Percentiles rank a stretch among this genome's conserved stretches.
Conservation (phyloP, 2,329 filamentous ascomycete genomes). For the Fusarium incarnatum region DNA sequence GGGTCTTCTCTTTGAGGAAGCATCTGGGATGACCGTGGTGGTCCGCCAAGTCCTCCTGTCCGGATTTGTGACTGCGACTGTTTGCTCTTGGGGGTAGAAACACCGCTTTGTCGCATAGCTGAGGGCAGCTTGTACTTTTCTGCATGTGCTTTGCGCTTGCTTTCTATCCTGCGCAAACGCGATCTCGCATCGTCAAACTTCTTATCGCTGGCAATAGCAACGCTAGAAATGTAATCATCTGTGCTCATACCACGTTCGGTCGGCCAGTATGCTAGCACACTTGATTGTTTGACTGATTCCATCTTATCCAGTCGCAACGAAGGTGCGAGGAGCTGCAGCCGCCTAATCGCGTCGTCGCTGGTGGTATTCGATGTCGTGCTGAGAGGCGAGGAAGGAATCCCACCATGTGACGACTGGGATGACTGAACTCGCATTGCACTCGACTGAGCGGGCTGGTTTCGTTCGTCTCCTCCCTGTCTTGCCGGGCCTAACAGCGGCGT, state of each 20-base stretch:
- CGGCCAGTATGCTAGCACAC: slow-evolving; percentile 55
- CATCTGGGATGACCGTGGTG: slow-evolving; percentile 25
- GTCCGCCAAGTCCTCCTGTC: neutral
- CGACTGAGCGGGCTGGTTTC: slow-evolving; percentile 22
- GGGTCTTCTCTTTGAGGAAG: slow-evolving; percentile 25
- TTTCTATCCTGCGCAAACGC: slow-evolving; percentile 50
- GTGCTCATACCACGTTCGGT: slow-evolving; percentile 51
- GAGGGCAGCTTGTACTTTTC: slow-evolving; percentile 51
- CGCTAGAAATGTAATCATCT: slow-evolving; percentile 54
- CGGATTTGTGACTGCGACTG: neutral
- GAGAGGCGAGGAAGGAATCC: slow-evolving; percentile 42
- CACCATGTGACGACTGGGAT: slow-evolving; percentile 40
- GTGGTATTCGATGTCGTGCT: slow-evolving; percentile 17
- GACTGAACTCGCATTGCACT: slow-evolving; percentile 39
- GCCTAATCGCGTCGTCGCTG: slow-evolving; percentile 49
- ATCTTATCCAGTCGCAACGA: slow-evolving; percentile 45
- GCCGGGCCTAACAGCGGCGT: slow-evolving; percentile 46
- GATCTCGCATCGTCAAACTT: slow-evolving; percentile 52
- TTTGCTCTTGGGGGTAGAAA: slow-evolving; percentile 26
- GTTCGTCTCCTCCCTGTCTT: slow-evolving; percentile 13
- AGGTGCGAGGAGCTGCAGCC: slow-evolving; percentile 52
- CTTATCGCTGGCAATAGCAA: slow-evolving; percentile 52
- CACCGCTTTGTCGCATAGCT: slow-evolving; percentile 44
- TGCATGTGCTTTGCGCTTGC: slow-evolving; percentile 49
- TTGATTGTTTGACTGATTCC: slow-evolving; percentile 45